A percentile compares a stretch with the other conserved stretches of the same genome.
phyloP scores from a whole-genome alignment of 768 basidiomycete genomes.

The Auriscalpium orientale region DNA sequence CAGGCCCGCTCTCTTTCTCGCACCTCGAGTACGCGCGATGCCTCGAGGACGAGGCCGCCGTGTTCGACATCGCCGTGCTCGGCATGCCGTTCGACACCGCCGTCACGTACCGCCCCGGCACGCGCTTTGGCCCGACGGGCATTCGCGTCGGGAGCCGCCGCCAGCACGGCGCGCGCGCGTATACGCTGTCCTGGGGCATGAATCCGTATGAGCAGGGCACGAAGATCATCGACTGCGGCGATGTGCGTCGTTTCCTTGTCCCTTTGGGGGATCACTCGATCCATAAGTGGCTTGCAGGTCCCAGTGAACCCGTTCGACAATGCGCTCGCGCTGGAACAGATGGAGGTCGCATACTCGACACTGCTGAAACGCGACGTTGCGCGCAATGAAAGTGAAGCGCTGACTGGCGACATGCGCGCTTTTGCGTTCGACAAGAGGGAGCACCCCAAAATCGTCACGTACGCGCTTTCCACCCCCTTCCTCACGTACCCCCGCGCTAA shows the following conservation, averaged over 20 bases:
- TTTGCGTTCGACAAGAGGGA: conserved; percentile 50
- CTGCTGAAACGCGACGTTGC: conserved; percentile 52
- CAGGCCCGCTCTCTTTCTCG: conserved; percentile 78
- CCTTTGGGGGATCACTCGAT: no score
- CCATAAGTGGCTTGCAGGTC: no score
- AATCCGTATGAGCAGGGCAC: conserved; percentile 55
- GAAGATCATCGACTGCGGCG: conserved; percentile 76
- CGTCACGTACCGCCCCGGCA: conserved; percentile 48
- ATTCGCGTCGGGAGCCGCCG: conserved; percentile 75
- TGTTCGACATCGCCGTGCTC: conserved; percentile 72
- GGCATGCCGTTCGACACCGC: conserved; percentile 78
- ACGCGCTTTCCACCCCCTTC: neutral
- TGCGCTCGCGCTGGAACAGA: conserved; percentile 75
- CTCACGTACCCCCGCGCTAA: neutral
- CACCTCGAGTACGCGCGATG: conserved; percentile 72
- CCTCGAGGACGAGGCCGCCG: conserved; percentile 44
- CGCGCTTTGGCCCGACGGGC: conserved; percentile 81
- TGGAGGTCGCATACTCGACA: conserved; percentile 78
- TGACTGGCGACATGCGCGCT: conserved; percentile 12
- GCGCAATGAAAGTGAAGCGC: conserved; percentile 5
- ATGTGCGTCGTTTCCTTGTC: conserved; percentile 33
- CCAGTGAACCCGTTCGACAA: conserved; percentile 80
- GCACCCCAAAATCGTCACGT: conserved; percentile 72
- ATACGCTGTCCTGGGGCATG: conserved; percentile 64
- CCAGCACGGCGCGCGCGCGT: conserved; percentile 51